Conservation (phyloP, 371 early-diverging fungal species). For the Rhizopus arrhizus region DNA sequence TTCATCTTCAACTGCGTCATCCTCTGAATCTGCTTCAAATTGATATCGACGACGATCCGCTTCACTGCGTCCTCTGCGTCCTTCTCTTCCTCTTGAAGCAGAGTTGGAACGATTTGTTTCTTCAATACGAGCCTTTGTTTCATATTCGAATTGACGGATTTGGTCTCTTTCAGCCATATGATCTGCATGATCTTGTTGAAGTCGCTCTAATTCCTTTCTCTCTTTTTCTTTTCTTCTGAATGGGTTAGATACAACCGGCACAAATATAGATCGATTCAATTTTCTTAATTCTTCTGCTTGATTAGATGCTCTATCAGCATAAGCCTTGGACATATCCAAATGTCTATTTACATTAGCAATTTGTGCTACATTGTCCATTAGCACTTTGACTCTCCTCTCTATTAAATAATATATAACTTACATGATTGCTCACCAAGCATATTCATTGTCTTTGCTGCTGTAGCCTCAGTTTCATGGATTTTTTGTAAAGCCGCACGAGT, state of each 20-base stretch:
- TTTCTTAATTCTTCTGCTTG: slow-evolving; percentile 78
- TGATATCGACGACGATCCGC: slow-evolving; percentile 66
- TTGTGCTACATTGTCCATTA: slow-evolving; percentile 19
- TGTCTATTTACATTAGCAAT: slow-evolving; percentile 72
- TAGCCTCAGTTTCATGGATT: slow-evolving; percentile 66
- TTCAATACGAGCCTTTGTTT: slow-evolving; percentile 56
- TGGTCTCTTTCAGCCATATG: slow-evolving; percentile 46
- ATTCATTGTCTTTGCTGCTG: slow-evolving; percentile 64
- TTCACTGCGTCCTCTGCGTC: slow-evolving; percentile 54
- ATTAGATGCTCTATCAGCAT: slow-evolving; percentile 71
- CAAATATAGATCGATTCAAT: slow-evolving; percentile 79
- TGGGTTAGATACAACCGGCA: slow-evolving; percentile 68
- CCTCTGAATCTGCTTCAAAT: slow-evolving; percentile 68
- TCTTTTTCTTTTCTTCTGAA: slow-evolving; percentile 64
- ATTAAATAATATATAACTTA: slow-evolving; percentile 19
- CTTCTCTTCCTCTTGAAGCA: slow-evolving; percentile 40
- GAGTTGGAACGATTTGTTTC: slow-evolving; percentile 38
- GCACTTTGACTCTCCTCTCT: not conserved
- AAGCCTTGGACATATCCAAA: slow-evolving; percentile 72
- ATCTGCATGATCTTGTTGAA: slow-evolving; percentile 53
- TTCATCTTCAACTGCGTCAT: slow-evolving; percentile 76
- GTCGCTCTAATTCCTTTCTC: slow-evolving; percentile 52
- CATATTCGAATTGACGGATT: slow-evolving; percentile 52
- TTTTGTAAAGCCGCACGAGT: slow-evolving; percentile 72
- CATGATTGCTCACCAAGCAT: slow-evolving; percentile 69